Evolutionary conservation across 352 stramenopile genomes (phyloP).

Genomic region (Blastocystis sp.): DNA sequence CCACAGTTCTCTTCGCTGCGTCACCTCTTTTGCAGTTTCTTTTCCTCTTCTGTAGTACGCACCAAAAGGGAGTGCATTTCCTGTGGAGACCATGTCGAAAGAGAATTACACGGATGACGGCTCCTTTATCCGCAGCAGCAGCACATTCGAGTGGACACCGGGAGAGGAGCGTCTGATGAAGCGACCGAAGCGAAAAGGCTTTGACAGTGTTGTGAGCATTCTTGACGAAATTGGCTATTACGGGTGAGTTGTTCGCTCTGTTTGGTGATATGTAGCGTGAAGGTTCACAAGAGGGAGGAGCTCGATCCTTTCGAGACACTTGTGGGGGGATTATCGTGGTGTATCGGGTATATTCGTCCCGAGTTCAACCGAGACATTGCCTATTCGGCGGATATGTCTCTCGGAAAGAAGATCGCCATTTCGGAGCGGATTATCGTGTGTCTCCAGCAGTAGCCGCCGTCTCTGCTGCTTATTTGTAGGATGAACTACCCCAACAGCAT

Average conservation of each 20-base stretch:
- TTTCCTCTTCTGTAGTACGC: too few relatives aligned
- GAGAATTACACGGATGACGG: not conserved
- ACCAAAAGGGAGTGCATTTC: too few relatives aligned
- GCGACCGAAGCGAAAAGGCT: not conserved
- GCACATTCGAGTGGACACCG: slow-evolving; percentile 23
- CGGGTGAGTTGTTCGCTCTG: not conserved
- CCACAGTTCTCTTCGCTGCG: too few relatives aligned
- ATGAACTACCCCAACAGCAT: slow-evolving; percentile 54
- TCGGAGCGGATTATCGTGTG: slow-evolving; percentile 51
- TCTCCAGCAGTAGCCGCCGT: slow-evolving; percentile 7
- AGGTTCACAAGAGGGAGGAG: slow-evolving; percentile 17
- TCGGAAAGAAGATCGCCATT: slow-evolving; percentile 62
- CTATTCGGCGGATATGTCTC: slow-evolving; percentile 29
- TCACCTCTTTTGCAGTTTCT: too few relatives aligned
- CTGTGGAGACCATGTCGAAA: not conserved
- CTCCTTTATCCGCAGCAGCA: slow-evolving; percentile 31
- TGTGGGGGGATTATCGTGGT: slow-evolving; percentile 52
- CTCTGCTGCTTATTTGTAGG: not conserved
- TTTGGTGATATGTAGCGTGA: slow-evolving; percentile 10
- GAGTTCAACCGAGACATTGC: slow-evolving; percentile 62
- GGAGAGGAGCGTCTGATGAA: not conserved
- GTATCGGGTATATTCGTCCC: slow-evolving; percentile 48
- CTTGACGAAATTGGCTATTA: slow-evolving; percentile 58
- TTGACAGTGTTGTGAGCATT: slow-evolving; percentile 14
- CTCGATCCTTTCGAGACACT: slow-evolving; percentile 59